Evolutionary conservation across 2,329 filamentous ascomycete species (phyloP).

Genomic region (Cladorrhinum sp.): DNA sequence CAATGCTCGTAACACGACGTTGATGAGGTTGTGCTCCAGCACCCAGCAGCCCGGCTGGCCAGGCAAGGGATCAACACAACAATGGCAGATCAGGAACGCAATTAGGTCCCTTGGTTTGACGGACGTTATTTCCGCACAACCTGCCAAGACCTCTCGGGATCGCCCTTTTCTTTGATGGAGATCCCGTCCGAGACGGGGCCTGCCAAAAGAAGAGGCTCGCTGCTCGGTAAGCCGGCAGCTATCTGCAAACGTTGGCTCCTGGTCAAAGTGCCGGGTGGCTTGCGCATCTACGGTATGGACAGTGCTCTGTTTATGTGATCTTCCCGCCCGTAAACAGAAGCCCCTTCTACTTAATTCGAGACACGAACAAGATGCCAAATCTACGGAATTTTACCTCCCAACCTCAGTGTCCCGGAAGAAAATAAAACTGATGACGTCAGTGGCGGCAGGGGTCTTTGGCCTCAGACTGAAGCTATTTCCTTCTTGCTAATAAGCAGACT

Average conservation of each 20-base stretch:
- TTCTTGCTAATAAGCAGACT: neutral
- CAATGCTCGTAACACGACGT: neutral
- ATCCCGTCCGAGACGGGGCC: neutral
- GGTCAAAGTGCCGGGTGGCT: neutral
- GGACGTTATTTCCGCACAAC: neutral
- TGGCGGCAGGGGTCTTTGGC: conserved; percentile 15
- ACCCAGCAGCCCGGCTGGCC: neutral
- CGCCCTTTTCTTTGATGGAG: neutral
- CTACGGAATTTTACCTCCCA: neutral
- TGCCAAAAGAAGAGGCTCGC: neutral
- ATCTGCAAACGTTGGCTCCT: neutral
- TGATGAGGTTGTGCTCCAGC: neutral
- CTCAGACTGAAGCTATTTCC: neutral
- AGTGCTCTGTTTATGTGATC: neutral
- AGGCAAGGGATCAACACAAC: neutral
- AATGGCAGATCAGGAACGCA: conserved; percentile 1
- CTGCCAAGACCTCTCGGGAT: neutral
- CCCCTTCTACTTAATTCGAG: neutral
- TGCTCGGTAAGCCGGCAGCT: neutral
- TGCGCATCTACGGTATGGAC: neutral
- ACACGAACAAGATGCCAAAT: neutral
- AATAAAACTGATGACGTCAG: conserved; percentile 18
- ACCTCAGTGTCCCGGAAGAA: neutral
- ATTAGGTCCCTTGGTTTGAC: neutral
- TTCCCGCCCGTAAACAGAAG: neutral